These are phyloP conservation scores for Peziza echinospora DNA, from an alignment of 495 filamentous ascomycete genomes.

Conservation along the genomic window DNA sequence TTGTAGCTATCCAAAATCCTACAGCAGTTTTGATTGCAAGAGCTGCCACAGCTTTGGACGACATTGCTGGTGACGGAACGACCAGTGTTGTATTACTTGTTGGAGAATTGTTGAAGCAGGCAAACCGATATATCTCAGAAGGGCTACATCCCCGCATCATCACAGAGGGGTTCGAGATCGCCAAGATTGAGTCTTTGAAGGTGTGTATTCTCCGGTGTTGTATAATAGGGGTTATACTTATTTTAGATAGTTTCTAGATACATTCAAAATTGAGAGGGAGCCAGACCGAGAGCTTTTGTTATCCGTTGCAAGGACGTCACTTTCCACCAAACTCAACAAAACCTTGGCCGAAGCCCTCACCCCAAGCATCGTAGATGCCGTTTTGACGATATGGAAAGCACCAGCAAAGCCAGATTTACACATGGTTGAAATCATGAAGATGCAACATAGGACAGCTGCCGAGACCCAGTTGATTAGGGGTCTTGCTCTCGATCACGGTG, in stretches of 20 bases:
- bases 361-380: conserved; percentile 84
- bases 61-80: conserved; percentile 95
- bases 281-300: conserved; percentile 87
- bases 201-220: conserved; percentile 22
- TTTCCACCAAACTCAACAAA: conserved; percentile 80
- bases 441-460: conserved; percentile 91
- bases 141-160: conserved; percentile 90
- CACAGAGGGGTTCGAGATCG: conserved; percentile 93
- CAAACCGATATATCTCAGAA: conserved; percentile 79
- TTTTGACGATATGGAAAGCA: conserved; percentile 74
- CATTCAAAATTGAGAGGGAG: conserved; percentile 68
- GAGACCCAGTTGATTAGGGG: conserved; percentile 92
- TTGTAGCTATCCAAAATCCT: conserved; percentile 39
- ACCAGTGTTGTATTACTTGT: conserved; percentile 91
- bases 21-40: conserved; percentile 97
- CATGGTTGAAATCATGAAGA: conserved; percentile 99
- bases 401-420: conserved; percentile 88
- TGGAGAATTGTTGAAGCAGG: conserved; percentile 93
- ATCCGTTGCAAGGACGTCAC: conserved; percentile 80
- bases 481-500: conserved; percentile 84
- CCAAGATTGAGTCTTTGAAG: conserved; percentile 81
- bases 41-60: conserved; percentile 92
- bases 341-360: conserved; percentile 78
- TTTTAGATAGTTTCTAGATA: conserved; percentile 59
- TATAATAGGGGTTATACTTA: background rate